Base-by-base conservation (phyloP, 2,329 filamentous ascomycete species). In the Rhynchosporium agropyri region DNA sequence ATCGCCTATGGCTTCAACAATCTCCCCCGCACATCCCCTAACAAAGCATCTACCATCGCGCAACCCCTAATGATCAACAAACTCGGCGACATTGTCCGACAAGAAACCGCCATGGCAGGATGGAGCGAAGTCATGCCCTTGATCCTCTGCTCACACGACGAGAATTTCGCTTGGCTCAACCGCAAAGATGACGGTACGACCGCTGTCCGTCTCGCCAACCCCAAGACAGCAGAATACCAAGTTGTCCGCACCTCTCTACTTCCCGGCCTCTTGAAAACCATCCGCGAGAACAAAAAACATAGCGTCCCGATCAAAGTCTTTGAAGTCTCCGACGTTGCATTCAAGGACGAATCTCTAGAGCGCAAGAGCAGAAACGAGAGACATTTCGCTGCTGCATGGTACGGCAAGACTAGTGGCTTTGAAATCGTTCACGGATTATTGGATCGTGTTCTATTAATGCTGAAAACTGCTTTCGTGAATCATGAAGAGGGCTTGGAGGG, bases 1-100 rank as follows among this genome's bases (percentile, higher is more conserved):
- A 95, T 99, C 68, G 92, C 92, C 59, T 97, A 98, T 76, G 95
- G 96, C 68, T 99, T 97, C 84, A 99, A 99, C 83, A 92, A 90
- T 67, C 88, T 99, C 20, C 93, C 94, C 0, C 89, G 92, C 58
- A 87, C 89, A 55, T 92, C 94, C 73, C 92, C 93, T 8, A 92
- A 88, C 77, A 93, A 92, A 74, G 89, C 90, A 29, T 90, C 89
- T 61, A 95, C 92, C 5, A 87, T 97, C 65, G 96, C 91, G 53
- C 89, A 92, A 62, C 92, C 93, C 9, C 83, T 98, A 9, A 85
- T 87, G 64, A 89, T 99, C 78, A 99, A 99, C 83, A 98, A 97
- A 79, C 88, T 99, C 46, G 84, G 84, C 65, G 96, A 99, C 73
- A 96, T 98, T 69, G 86, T 98, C 64, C 89, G 95, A 60, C 80